These are phyloP conservation scores for Paramecium caudatum DNA, from an alignment of 73 alveolate species.

Conservation along the genomic window DNA sequence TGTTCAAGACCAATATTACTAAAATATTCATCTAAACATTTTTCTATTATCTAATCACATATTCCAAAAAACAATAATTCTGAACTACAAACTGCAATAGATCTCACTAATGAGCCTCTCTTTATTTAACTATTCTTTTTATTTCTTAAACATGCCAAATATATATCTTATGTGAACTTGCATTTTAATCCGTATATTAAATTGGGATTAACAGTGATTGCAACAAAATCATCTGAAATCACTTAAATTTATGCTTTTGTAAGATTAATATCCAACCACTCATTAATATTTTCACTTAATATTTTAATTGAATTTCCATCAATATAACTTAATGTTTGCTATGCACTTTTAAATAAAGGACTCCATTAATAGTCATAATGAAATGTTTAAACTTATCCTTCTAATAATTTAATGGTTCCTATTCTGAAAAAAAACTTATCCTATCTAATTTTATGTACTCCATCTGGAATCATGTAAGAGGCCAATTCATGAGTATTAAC, in stretches of 20 bases:
- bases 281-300: neutral
- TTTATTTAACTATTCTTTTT: slow-evolving; percentile 13
- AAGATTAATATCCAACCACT: slow-evolving; percentile 40
- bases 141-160: slow-evolving; percentile 23
- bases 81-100: neutral
- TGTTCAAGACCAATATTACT: slow-evolving; percentile 35
- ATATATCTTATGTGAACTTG: neutral
- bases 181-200: slow-evolving; percentile 4
- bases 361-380: slow-evolving; percentile 45
- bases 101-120: slow-evolving; percentile 64
- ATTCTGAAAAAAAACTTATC: slow-evolving; percentile 40
- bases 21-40: slow-evolving; percentile 33
- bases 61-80: slow-evolving; percentile 24
- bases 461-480: slow-evolving; percentile 61
- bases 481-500: neutral
- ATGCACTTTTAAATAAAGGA: neutral
- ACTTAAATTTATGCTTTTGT: neutral
- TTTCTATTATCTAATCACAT: neutral
- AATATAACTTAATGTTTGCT: neutral
- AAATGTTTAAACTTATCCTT: slow-evolving; percentile 15
- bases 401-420: neutral
- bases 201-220: slow-evolving; percentile 18
- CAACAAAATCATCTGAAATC: slow-evolving; percentile 10
- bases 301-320: slow-evolving; percentile 16
- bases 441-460: slow-evolving; percentile 47